Evolutionary conservation across 305 asterid species (phyloP).

Genomic region (Solanum hybrid): DNA sequence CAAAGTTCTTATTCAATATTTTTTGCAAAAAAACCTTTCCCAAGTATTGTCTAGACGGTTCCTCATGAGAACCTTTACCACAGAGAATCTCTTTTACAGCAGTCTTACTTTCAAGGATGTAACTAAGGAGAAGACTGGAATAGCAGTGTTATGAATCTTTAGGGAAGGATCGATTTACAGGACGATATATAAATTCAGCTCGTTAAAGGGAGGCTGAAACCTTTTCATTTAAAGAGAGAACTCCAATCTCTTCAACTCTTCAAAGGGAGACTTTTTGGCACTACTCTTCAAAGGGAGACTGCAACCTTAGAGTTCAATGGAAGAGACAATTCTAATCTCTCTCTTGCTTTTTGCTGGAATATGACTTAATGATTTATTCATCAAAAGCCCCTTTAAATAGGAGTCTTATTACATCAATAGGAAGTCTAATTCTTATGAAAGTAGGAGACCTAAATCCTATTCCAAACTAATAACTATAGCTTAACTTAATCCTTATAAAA

Average conservation of each 20-base stretch:
- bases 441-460: background rate
- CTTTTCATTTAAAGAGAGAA: background rate
- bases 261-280: background rate
- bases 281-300: background rate
- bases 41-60: background rate
- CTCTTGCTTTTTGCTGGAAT: background rate
- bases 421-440: background rate
- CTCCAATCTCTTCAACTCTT: background rate
- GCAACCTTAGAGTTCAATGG: background rate
- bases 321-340: background rate
- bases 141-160: background rate
- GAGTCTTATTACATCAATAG: background rate
- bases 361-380: background rate
- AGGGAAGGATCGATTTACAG: background rate
- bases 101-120: background rate
- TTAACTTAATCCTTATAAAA: background rate
- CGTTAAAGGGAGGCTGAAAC: background rate
- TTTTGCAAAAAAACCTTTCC: background rate
- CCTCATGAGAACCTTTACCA: background rate
- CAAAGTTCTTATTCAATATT: background rate
- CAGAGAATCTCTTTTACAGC: background rate
- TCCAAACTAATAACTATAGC: background rate
- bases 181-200: background rate
- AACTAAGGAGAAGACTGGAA: background rate
- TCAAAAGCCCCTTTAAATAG: background rate